Evolutionary conservation across 2,329 filamentous ascomycete genomes (phyloP), one percentile per base, ranked within the genome.

Genomic region (Hypoxylon rubiginosum): DNA sequence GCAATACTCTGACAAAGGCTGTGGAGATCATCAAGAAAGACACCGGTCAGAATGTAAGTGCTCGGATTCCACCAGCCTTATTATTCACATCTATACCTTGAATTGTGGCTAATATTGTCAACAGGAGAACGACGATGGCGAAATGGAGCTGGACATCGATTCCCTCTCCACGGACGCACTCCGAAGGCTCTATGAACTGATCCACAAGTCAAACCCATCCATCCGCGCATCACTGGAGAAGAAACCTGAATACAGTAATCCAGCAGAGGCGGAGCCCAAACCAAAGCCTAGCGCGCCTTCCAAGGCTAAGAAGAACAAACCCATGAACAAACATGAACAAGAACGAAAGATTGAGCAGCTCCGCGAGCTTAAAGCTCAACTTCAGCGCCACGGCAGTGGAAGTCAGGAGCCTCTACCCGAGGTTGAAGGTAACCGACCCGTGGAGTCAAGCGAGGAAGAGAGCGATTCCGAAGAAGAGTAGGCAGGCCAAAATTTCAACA

Each of bases 1-100:
- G 91, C 53, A 84, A 85, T n/a, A 90, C 93, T 71, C 91, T 97
- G 75, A 87, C 90, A 53, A 88, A 89, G 71, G 93, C 95, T 0
- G 92, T 97, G 32, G 89, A 91, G 64, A 94, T 98, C 67, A 98
- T 99, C 76, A 93, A 97, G 78, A 89, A 88, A 70, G 95, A 97
- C 71, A 97, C 82, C 79, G 92, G 83, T 82, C 92, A 81, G 84
- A 91, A 84, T 84, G 96, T 82, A 86, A 88, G 84, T 86, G 82
- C 13, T 39, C 13, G 39, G 10, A 78, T 77, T 74, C 62, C 49
- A 6, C 43, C 2, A 5, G n/a, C 24, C 6, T 32, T 21, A 30
- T 15, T 6, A 9, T 34, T 26, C 26, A 10, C 8, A 10, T 43
- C 45, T 4, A 11, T 28, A 26, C 32, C 15, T 17, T 3, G 4